Evolutionary conservation across 2,329 filamentous ascomycete genomes (phyloP), one percentile per base, ranked within the genome.

Genomic region (Fusarium tanahbumbuense): DNA sequence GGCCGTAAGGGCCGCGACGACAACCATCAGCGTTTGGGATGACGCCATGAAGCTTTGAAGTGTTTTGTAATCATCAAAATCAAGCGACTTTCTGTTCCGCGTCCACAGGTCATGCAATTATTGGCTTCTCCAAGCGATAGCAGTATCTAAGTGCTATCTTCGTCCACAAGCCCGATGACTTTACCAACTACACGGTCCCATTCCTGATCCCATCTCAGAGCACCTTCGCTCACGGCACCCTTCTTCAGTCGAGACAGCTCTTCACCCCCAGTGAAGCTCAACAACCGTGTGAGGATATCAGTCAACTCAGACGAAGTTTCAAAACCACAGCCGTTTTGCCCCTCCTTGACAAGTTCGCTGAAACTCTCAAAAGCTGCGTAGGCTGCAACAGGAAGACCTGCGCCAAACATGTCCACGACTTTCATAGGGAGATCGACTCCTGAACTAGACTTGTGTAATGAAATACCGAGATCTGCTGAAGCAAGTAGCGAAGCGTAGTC

Each of bases 381-480:
- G 6, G 94, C 95, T 0, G 91, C 90, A 0, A 99, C 96, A 0
- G 96, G 96, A 28, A 99, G 83, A 0, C 95, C 96, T 0, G 94
- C 92, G 4, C 96, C 96, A 78, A 99, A 98, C 94, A 99, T 98
- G 78, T 99, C 96, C 16, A 99, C 94, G 2, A 99, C 94, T 81
- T 99, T 99, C 96, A 99, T 99, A 0, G 96, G 96, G 22, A 99
- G 84, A 80, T 99, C 96, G 1, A 99, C 94, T 2, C 96, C 96
- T 4, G 93, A 97, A 71, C 92, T 97, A 16, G 94, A 98, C 70
- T 89, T 97, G 82, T 99, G 96, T 27, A 99, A 83, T 60, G 93
- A 97, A 25, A 99, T 89, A 12, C 96, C 96, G 1, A 99, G 84
- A 75, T 98, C 95, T 5, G 96, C 94, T 46, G 91, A 91, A 13